Base-by-base conservation (phyloP, 148 eudicot genomes). In the Cornus florida region DNA sequence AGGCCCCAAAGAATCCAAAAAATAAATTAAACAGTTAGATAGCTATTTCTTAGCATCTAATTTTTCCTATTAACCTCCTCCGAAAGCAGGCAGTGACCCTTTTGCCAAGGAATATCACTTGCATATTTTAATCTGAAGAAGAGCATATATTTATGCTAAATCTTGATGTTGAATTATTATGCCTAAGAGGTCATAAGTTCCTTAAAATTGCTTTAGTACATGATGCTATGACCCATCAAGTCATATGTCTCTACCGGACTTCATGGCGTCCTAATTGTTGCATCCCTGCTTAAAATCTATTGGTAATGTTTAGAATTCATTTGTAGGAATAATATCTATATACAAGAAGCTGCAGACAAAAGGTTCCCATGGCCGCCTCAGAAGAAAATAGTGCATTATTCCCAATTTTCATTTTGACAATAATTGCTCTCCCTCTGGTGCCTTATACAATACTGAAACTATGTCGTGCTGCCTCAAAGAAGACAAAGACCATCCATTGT, bases 321-420 rank as follows among this genome's bases (percentile, higher is more conserved):
- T 46, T 86, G 41, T 78, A 82, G 86, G 79, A 68, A 69, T 70
- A 74, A 75, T 57, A 71, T 74, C n/a, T 56, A 71, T 48, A 59
- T 32, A 76, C 65, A 86, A 84, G 88, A 64, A 41, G 46, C 39
- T 32, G 80, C 41, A 35, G 67, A 70, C 80, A 57, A 62, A 75
- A 83, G 75, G 71, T 13, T 81, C 10, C 48, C 75, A 96, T 96
- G 99, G 95, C 95, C 67, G 85, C 91, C 82, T 89, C 97, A 41
- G 99, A 92, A 77, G 99, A 96, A 85, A 92, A 91, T 68, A 92
- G 90, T 87, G 83, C 93, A 31, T 73, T 96, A 82, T 96, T 96
- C 81, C 98, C 99, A 9, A 96, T 96, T 66, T 96, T 96, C 70
- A 88, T 96, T 66, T 86, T 93, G 84, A 89, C 99, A 9, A 89